phyloP scores from a whole-genome alignment of 2,329 filamentous ascomycete genomes.

The Pseudocercospora cruenta region DNA sequence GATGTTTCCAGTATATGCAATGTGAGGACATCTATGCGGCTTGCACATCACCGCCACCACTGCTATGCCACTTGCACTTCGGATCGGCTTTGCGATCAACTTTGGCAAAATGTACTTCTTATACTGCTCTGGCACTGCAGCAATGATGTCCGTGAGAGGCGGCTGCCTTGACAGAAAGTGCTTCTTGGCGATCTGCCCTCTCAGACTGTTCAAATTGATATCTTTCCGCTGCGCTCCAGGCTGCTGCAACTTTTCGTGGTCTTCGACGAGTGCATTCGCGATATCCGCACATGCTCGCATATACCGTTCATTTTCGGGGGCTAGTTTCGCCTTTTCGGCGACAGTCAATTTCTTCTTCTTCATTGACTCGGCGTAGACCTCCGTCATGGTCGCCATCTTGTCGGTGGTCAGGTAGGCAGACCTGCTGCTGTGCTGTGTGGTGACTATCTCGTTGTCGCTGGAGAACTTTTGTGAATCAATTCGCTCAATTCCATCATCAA shows the following conservation, averaged over 20 bases:
- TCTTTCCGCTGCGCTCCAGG: conserved; percentile 75
- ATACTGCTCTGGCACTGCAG: conserved; percentile 98
- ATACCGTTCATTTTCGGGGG: conserved; percentile 92
- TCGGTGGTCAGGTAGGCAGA: conserved; percentile 5
- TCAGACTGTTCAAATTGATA: conserved; percentile 87
- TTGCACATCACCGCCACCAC: conserved; percentile 99
- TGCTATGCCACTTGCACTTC: conserved; percentile 93
- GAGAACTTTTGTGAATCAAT: neutral
- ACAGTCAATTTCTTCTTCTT: conserved; percentile 61
- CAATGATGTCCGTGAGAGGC: conserved; percentile 93
- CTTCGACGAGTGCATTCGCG: conserved; percentile 89
- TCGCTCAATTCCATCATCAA: conserved; percentile 4
- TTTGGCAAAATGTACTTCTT: conserved; percentile 99
- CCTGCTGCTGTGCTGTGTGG: neutral
- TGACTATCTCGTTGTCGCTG: neutral
- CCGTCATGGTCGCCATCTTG: conserved; percentile 67
- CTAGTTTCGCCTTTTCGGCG: conserved; percentile 61
- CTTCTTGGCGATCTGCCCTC: conserved; percentile 88
- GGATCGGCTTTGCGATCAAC: conserved; percentile 93
- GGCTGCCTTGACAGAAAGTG: conserved; percentile 86
- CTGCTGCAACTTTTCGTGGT: conserved; percentile 81
- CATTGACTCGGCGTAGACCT: conserved; percentile 56
- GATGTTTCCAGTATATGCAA: conserved; percentile 97
- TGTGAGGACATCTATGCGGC: conserved; percentile 94
- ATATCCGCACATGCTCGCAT: conserved; percentile 95